Evolutionary conservation across 2,329 filamentous ascomycete genomes (phyloP), one percentile per base, ranked within the genome.

Genomic region (Ascochyta fabae): DNA sequence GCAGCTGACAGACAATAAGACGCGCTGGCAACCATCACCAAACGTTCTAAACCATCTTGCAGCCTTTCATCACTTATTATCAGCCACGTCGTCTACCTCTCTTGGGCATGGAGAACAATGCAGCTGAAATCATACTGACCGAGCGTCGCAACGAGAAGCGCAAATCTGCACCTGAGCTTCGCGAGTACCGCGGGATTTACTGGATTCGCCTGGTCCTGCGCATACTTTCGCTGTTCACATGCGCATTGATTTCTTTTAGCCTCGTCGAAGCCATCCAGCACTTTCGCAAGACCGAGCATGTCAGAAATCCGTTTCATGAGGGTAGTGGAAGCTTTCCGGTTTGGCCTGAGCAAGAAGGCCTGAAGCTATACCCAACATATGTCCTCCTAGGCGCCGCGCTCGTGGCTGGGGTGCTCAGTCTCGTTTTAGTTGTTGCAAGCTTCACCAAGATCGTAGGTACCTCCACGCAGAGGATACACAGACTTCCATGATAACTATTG

Each of bases 321-420:
- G 63, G 61, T 5, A 64, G 58, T 19, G 63, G 63, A 22, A 58
- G 44, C n/a, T 54, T 61, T 27, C 56, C 59, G 8, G 61, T 64
- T 4, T 66, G 61, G 63, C 59, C 63, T 3, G 42, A 56, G 16
- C 33, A 42, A 27, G 54, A 58, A 34, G 51, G 49, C 3, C 41
- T 64, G 56, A 64, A 62, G 38, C 33, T 62, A 27, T 58, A 56
- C 31, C 63, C 63, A 5, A 60, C 61, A 4, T 53, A 60, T 16
- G 42, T 58, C 3, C 33, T 66, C 8, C n/a, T 66, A 12, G 53
- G 48, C 10, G 56, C 56, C 15, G 61, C 61, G 4, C 15, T 53
- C 8, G 40, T 56, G 16, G 63, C 61, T 22, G 58, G 55, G 7
- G n/a, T 41, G 4, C 42, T 62, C 31, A 64, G 56, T 35, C 46